Base-by-base conservation (phyloP, 2,329 filamentous ascomycete species). In the Ascochyta fabae region DNA sequence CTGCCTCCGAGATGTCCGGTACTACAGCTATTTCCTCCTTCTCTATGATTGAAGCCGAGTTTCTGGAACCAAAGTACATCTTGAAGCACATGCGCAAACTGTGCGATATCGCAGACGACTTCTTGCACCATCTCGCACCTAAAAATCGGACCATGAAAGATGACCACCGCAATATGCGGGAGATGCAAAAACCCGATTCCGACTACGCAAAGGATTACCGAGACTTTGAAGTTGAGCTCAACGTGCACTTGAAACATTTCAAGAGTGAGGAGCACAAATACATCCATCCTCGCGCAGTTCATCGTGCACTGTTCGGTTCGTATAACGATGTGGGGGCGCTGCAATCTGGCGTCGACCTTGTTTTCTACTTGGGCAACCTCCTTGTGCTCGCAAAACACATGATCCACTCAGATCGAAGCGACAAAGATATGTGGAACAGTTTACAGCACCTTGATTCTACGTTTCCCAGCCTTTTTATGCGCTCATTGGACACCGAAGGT, bases 1-100 rank as follows among this genome's bases (percentile, higher is more conserved):
- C 67, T 24, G 61, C 64, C 15, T 81, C 79, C 6, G 75, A 71
- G 36, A 76, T 80, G 64, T 81, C 80, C 4, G 78, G 78, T 13
- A 81, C 77, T 3, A 81, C 80, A 3, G 77, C 77, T 4, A 78
- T 78, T 39, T 79, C 79, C 0, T 78, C 79, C 3, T 78, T 79
- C 51, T 80, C 79, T 6, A 73, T 75, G 54, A 74, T 77, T 33
- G 78, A 81, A 48, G 70, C 78, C 26, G 70, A 74, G 23, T 69
- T 75, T 10, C 66, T 82, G 9, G 77, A 81, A 39, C 49, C 71
- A 4, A 76, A 77, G 29, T 62, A 72, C 34, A 79, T 82, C 41
- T 46, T 79, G 5, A 76, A 75, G 43, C 70, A 73, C 19, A 58
- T 82, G 27, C 71, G 72, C 22, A 73, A 75, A 51, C 67, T 82